Percentiles rank a stretch among this genome's conserved stretches.
phyloP scores from a whole-genome alignment of 2,329 filamentous ascomycete species.

The Pyrenochaeta sp. region DNA sequence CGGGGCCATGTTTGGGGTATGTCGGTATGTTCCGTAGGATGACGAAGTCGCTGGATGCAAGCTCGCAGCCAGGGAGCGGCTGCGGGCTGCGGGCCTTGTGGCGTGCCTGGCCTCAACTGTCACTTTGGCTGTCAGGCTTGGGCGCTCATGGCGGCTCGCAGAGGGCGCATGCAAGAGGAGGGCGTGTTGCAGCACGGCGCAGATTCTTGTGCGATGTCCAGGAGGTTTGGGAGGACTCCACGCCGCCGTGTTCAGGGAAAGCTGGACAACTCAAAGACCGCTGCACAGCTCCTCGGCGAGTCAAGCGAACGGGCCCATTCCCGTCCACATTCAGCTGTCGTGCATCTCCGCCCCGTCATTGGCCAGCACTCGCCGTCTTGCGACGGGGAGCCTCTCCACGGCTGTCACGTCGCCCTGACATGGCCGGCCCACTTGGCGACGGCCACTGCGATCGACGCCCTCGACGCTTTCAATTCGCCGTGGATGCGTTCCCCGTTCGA shows the following conservation, averaged over 20 bases:
- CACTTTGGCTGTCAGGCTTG: slow-evolving; percentile 11
- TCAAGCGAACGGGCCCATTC: slow-evolving; percentile 13
- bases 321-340: slow-evolving; percentile 7
- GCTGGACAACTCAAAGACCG: slow-evolving; percentile 7
- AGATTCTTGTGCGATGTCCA: slow-evolving; percentile 3
- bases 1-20: slow-evolving; percentile 34
- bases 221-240: not conserved
- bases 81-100: slow-evolving; percentile 12
- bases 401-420: slow-evolving; percentile 25
- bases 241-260: slow-evolving; percentile 8
- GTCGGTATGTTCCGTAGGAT: slow-evolving; percentile 8
- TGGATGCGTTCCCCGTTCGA: not conserved
- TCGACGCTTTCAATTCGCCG: slow-evolving; percentile 12
- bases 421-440: slow-evolving; percentile 16
- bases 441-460: slow-evolving; percentile 12
- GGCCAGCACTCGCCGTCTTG: slow-evolving; percentile 8
- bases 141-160: slow-evolving; percentile 13
- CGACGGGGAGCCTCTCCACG: slow-evolving; percentile 11
- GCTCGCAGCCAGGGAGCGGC: not conserved
- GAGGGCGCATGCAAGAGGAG: not conserved
- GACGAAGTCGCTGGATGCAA: slow-evolving; percentile 1
- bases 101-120: slow-evolving; percentile 10
- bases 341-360: slow-evolving; percentile 11
- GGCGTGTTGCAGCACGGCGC: slow-evolving; percentile 5
- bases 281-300: slow-evolving; percentile 15